Evolutionary conservation across 331 rosid genomes (phyloP).

Genomic region (Dryas integrifolia): DNA sequence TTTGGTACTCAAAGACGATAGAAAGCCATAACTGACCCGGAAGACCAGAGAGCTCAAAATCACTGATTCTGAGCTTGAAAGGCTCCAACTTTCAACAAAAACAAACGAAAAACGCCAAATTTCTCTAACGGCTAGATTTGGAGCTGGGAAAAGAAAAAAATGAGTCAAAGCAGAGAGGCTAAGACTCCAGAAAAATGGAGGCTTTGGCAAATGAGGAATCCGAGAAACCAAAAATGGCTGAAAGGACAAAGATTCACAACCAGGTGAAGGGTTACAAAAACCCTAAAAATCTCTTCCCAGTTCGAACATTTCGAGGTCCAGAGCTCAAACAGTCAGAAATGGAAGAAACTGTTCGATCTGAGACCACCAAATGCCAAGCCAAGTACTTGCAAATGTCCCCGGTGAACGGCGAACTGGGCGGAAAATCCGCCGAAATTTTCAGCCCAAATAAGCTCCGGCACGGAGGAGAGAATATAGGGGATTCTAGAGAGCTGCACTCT

Average conservation of each 20-base stretch:
- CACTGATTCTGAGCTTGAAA: conserved; percentile 12
- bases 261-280: conserved; percentile 23
- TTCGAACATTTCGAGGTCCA: conserved; percentile 9
- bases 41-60: conserved; percentile 9
- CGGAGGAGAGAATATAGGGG: not conserved
- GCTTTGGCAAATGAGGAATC: conserved; percentile 23
- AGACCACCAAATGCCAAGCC: conserved; percentile 25
- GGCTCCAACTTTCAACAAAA: not conserved
- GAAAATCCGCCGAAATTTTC: conserved; percentile 2
- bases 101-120: conserved; percentile 22
- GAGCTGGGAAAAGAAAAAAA: conserved; percentile 16
- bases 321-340: conserved; percentile 20
- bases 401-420: not conserved
- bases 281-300: conserved; percentile 33
- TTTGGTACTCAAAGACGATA: conserved; percentile 16
- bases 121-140: conserved; percentile 47
- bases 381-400: not conserved
- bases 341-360: conserved; percentile 29
- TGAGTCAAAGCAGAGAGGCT: conserved; percentile 6
- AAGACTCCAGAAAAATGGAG: not conserved
- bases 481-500: not conserved
- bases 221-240: conserved; percentile 8
- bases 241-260: conserved; percentile 4
- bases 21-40: conserved; percentile 38
- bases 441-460: not conserved